Evolutionary conservation across 495 filamentous ascomycete species (phyloP).

Genomic region (Apiosordaria backusii): DNA sequence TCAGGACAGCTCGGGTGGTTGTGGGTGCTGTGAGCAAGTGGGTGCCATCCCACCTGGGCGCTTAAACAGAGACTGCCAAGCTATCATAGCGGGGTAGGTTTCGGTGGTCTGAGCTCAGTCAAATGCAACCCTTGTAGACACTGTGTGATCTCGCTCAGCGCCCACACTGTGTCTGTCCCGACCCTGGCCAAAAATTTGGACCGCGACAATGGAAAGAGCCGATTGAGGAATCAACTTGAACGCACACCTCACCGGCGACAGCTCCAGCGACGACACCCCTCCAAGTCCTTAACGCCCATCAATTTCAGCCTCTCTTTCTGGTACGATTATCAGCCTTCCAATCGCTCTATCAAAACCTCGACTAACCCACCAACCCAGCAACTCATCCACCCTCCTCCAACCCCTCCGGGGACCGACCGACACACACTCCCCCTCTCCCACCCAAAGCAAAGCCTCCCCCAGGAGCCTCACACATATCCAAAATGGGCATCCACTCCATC

Average conservation of each 20-base stretch:
- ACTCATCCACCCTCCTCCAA: not conserved
- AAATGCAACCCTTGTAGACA: not conserved
- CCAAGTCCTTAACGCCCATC: not conserved
- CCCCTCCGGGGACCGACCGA: not conserved
- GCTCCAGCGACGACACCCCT: not conserved
- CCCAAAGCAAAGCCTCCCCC: not conserved
- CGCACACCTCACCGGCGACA: not conserved
- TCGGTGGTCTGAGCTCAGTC: not conserved
- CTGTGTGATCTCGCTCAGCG: not conserved
- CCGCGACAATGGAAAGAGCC: constrained; percentile 16
- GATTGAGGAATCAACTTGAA: constrained; percentile 2
- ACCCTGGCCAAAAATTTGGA: constrained; percentile 19
- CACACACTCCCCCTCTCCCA: too few species aligned
- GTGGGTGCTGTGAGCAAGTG: not conserved
- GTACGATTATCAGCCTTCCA: not conserved
- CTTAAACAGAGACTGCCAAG: not conserved
- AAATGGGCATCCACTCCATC: constrained; percentile 84
- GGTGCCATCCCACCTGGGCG: not conserved
- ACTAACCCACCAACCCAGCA: not conserved
- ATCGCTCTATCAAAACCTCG: not conserved
- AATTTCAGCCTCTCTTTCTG: not conserved
- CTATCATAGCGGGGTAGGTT: constrained; percentile 7
- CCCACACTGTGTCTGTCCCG: not conserved
- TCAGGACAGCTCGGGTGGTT: not conserved
- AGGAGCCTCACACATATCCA: constrained; percentile 13